Evolutionary conservation across 2,329 filamentous ascomycete species (phyloP), one percentile per base, ranked within the genome.

Genomic region (Sclerotinia nivalis): DNA sequence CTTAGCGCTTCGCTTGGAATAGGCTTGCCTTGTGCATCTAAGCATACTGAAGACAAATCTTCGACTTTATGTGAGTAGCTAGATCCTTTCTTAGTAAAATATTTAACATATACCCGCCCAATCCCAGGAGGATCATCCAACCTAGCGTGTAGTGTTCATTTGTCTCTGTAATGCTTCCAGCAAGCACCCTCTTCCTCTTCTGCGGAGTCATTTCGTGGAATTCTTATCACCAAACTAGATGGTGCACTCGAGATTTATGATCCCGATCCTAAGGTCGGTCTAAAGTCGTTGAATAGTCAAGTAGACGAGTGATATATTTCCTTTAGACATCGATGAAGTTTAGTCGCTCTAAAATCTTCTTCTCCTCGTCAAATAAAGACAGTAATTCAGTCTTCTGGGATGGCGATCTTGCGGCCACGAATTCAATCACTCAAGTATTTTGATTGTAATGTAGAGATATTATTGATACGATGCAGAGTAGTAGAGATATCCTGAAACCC

Each of bases 31-130:
- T 31, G 31, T 31, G 31, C 31, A 31, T 31, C 56, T 31, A 31
- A 22, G 56, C 56, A 43, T 37, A 60, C n/a, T 40, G 56, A 60
- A 60, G 56, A 60, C 34, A 60, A n/a, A 60, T 45, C 34, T 60
- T 22, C 37, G 34, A 34, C 43, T 45, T 60, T 2, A 34, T 60
- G 12, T 13, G 8, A 8, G 10, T 54, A 4, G 50, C 28, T 25
- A 54, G 50, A 18, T 18, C 15, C 15, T 54, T 28, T 28, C 25
- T 54, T 4, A 54, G 25, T 1, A 28, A 54, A 31, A 54, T 13
- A 54, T 2, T 1, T 18, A 8, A 54, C 8, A 7, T 5, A 10
- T 28, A 15, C 25, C 18, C 28, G 20, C 13, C 52, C 25, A 54
- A 55, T 55, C 22, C 52, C 28, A 55, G 28, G 28, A 9, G 52